Evolutionary conservation across 305 asterid genomes (phyloP).

Genomic region (Plantago lanceolata): DNA sequence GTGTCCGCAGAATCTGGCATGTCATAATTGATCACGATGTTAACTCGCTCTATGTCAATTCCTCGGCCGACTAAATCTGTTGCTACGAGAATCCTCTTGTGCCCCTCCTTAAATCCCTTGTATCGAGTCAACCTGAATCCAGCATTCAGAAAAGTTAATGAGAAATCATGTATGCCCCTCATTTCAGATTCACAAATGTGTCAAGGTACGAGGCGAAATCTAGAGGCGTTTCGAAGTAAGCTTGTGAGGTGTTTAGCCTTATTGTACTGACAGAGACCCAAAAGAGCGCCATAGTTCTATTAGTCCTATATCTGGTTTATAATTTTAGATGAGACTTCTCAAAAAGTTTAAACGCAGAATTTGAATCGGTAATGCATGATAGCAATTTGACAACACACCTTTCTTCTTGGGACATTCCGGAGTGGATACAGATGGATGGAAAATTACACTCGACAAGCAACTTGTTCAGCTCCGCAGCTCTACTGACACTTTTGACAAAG

Average conservation of each 20-base stretch:
- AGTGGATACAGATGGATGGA: conserved; percentile 87
- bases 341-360: neutral
- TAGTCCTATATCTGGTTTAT: no score
- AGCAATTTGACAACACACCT: conserved; percentile 36
- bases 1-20: conserved; percentile 95
- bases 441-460: conserved; percentile 84
- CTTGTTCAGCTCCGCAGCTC: conserved; percentile 86
- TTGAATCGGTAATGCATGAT: no score
- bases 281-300: no score
- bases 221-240: no score
- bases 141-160: neutral
- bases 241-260: no score
- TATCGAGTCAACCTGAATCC: conserved; percentile 62
- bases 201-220: neutral
- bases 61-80: conserved; percentile 94
- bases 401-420: conserved; percentile 95
- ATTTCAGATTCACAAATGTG: neutral
- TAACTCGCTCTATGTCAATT: conserved; percentile 82
- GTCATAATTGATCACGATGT: conserved; percentile 84
- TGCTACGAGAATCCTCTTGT: conserved; percentile 89
- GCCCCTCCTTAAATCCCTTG: conserved; percentile 86
- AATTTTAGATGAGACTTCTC: no score
- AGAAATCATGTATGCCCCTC: neutral
- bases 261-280: no score
- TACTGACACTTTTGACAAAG: conserved; percentile 75